Evolutionary conservation across 345 rosid genomes (phyloP), one percentile per base, ranked within the genome.

Genomic region (Linum trigynum): DNA sequence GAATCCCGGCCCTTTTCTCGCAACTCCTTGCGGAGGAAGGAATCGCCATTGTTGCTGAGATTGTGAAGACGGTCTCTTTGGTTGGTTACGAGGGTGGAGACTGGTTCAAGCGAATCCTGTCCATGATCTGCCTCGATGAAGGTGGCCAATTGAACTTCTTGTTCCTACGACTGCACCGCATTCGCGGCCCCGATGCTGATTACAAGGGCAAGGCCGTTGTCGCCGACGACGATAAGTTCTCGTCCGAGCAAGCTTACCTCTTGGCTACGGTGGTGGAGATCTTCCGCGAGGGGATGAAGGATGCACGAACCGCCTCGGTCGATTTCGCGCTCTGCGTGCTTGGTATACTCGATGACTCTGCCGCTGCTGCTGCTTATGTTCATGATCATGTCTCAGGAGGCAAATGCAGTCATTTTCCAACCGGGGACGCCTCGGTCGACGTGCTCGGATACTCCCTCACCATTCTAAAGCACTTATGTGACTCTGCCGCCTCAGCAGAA

Each of bases 61-160:
- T 82, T 57, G 39, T 86, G 59, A 68, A 72, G 69, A 86, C 96
- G 9, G 80, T 79, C n/a, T 80, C 85, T 59, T 57, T 72, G 87
- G 96, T 82, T 81, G 95, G 94, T 62, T 85, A 78, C 71, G 61
- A 74, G 16, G 96, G 32, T 23, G 32, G 85, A 73, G 81, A 88
- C 63, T 88, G 97, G 98, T 78, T 88, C 35, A 85, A 86, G 82
- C 45, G 85, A 64, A 70, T 92, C 65, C 75, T 92, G 16, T 86
- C 92, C 16, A 81, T 84, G 51, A 71, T 82, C 37, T 94, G 95
- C 67, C 53, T 88, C 56, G 90, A 84, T 62, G 87, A 79, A 15
- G 50, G 58, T 41, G 32, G 32, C 32, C 76, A 66, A 76, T 85
- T 94, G 48, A 77, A 77, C 7, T 38, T 38, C 5, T 69, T 90